Evolutionary conservation across 768 basidiomycete genomes (phyloP), one percentile per base, ranked within the genome.

Genomic region (Lactarius quietus): DNA sequence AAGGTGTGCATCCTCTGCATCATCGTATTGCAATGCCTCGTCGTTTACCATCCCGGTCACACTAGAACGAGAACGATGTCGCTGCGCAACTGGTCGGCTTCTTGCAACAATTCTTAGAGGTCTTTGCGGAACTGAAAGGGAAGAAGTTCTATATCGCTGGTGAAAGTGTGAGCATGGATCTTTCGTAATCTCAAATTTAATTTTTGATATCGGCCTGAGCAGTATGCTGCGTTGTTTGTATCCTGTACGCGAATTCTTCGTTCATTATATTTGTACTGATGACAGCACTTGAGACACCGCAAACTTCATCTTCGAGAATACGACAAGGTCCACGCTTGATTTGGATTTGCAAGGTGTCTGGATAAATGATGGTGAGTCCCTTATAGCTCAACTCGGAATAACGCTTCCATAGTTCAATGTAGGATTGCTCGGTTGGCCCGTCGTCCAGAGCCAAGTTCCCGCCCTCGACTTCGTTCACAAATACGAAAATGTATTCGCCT

Each of bases 171-270:
- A 73, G 89, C 70, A 10, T 15, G 0, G 2, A 7, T 28, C 57
- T 14, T 52, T 23, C 15, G 23, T 26, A 1, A 7, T 48, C 17
- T 31, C 33, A 10, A 57, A 63, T 48, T 17, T 14, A 28, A 4
- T 53, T 20, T 45, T 20, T 48, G 17, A 55, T 36, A 20, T 28
- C 62, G 14, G n/a, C n/a, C n/a, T n/a, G 28, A n/a, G 31, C 65
- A 89, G 90, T 90, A 90, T 68, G 89, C 88, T 1, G 90, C 90
- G 66, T 85, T 72, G 78, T 91, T 89, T 79, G 74, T 84, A 39
- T 83, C 84, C 57, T 77, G 86, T 84, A 63, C 72, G 83, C 75
- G 48, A 77, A 52, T 77, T 66, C 76, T 79, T 26, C 77, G 0
- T 7, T 43, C 17, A 10, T 29, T 1, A 3, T n/a, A 7, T 23